Conservation (phyloP, 371 early-diverging fungal genomes). For the Mucor lusitanicus region DNA sequence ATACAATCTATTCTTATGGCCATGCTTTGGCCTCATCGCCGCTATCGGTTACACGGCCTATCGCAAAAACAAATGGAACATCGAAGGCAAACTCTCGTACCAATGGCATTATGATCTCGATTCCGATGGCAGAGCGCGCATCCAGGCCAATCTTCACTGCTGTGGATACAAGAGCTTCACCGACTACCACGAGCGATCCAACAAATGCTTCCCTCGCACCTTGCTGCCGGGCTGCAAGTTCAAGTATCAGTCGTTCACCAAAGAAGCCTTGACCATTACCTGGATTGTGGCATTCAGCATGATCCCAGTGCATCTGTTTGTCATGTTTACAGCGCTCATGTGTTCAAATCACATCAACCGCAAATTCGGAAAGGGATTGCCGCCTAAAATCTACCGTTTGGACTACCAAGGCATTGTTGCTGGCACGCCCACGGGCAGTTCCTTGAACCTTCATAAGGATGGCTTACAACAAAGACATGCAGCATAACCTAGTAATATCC, state of each 20-base stretch:
- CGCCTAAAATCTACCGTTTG: slow-evolving; percentile 53
- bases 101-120: slow-evolving; percentile 51
- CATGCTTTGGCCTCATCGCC: slow-evolving; percentile 54
- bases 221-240: slow-evolving; percentile 54
- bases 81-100: slow-evolving; percentile 48
- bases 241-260: slow-evolving; percentile 51
- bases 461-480: slow-evolving; percentile 42
- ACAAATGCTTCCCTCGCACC: slow-evolving; percentile 62
- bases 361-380: slow-evolving; percentile 49
- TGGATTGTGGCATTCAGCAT: slow-evolving; percentile 54
- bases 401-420: slow-evolving; percentile 52
- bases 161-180: slow-evolving; percentile 58
- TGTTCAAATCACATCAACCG: slow-evolving; percentile 64
- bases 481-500: background rate
- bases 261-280: slow-evolving; percentile 37
- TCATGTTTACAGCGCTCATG: slow-evolving; percentile 50
- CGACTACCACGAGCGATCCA: slow-evolving; percentile 58
- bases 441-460: slow-evolving; percentile 36
- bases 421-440: slow-evolving; percentile 50
- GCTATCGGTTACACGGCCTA: slow-evolving; percentile 59
- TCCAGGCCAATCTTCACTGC: slow-evolving; percentile 57
- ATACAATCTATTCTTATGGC: slow-evolving; percentile 59
- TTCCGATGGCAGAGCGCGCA: slow-evolving; percentile 37
- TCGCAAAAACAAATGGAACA: slow-evolving; percentile 51
- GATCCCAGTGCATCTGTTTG: slow-evolving; percentile 50